These are phyloP conservation scores for Rhynchospora tenuis DNA, from an alignment of 176 grass and related monocot genomes.

Conservation along the genomic window DNA sequence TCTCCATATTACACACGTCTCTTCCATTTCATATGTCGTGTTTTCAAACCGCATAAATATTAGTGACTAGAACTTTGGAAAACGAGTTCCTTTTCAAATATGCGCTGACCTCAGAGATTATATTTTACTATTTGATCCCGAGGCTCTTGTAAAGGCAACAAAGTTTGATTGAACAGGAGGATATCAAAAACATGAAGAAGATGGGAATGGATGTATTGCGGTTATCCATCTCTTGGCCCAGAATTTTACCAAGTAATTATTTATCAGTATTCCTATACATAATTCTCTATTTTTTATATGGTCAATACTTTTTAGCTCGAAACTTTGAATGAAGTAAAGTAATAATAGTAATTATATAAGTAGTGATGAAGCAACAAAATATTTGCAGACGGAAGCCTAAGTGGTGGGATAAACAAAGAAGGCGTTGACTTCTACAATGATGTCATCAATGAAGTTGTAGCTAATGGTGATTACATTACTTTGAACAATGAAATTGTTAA, in stretches of 20 bases:
- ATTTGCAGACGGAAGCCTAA: constrained; percentile 33
- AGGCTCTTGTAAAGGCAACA: not conserved
- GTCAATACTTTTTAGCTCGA: no score
- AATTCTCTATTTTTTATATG: no score
- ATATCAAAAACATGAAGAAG: constrained; percentile 28
- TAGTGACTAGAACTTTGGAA: no score
- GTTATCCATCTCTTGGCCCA: constrained; percentile 47
- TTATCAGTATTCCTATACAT: not conserved
- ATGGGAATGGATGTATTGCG: constrained; percentile 53
- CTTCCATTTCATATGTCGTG: no score
- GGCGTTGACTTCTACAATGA: constrained; percentile 52
- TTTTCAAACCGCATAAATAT: no score
- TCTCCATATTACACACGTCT: not conserved
- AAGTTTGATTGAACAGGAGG: constrained; percentile 25
- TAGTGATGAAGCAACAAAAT: not conserved
- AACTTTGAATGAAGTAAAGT: no score
- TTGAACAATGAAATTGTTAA: not conserved
- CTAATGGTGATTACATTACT: constrained; percentile 22
- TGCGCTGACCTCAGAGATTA: not conserved
- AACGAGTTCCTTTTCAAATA: not conserved
- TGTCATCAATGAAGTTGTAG: constrained; percentile 42
- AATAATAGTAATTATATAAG: no score
- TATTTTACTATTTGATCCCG: no score
- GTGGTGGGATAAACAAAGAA: constrained; percentile 48
- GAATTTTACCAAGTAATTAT: constrained; percentile 45